Conservation (phyloP, 192 early-diverging fungal genomes). For the Coemansia sp. region DNA sequence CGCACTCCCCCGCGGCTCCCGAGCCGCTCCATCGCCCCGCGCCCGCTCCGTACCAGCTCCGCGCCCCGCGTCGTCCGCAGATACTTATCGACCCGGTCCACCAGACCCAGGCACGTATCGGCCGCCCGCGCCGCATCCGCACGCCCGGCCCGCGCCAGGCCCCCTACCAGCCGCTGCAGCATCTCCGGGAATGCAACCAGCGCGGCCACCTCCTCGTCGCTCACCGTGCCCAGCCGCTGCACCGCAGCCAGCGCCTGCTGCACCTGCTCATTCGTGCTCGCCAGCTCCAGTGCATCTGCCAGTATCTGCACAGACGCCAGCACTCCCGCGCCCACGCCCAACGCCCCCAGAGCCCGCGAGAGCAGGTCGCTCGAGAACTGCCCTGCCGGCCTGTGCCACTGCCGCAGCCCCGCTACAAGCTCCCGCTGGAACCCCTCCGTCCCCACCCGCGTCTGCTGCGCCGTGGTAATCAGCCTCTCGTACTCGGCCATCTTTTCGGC, state of each 20-base stretch:
- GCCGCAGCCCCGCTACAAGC: conserved; percentile 1
- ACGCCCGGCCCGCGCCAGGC: not conserved
- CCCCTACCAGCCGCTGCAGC: conserved; percentile 15
- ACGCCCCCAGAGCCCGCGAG: not conserved
- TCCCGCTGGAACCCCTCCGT: not conserved
- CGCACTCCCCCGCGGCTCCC: conserved; percentile 11
- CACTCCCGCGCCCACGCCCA: not conserved
- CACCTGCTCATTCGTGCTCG: conserved; percentile 5
- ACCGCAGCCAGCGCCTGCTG: conserved; percentile 3
- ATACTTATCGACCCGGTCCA: conserved; percentile 14
- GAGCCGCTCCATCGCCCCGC: not conserved
- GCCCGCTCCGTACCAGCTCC: not conserved
- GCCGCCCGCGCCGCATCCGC: not conserved
- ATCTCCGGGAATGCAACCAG: conserved; percentile 11
- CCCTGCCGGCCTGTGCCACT: not conserved
- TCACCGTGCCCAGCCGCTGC: not conserved
- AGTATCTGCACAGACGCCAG: conserved; percentile 21
- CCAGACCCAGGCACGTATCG: conserved; percentile 7
- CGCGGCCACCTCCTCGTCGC: conserved; percentile 7
- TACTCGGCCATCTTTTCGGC: too few species aligned
- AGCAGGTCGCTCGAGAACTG: not conserved
- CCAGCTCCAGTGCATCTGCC: conserved; percentile 17
- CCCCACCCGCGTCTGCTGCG: not conserved
- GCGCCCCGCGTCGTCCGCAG: conserved; percentile 13
- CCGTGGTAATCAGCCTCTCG: conserved; percentile 1